Evolutionary conservation across 176 grass and related monocot genomes (phyloP).

Genomic region (Calamus simplicifolius): DNA sequence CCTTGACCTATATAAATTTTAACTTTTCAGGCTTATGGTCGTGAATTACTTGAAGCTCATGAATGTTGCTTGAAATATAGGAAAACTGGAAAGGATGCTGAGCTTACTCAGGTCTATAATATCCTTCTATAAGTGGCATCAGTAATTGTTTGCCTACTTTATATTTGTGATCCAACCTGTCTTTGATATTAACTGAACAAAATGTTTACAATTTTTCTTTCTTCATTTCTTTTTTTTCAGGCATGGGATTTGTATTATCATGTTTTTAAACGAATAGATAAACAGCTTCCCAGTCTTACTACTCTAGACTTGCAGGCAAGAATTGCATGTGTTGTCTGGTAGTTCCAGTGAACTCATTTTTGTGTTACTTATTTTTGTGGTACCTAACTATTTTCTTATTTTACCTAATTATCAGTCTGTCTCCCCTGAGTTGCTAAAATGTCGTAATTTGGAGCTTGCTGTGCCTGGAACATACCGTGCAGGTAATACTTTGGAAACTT

Average conservation of each 20-base stretch:
- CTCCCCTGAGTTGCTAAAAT: constrained; percentile 93
- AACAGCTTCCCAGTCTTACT: constrained; percentile 96
- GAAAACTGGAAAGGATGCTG: constrained; percentile 76
- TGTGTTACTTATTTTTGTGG: neutral
- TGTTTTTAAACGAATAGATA: constrained; percentile 99
- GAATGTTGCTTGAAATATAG: constrained; percentile 87
- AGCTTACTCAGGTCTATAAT: constrained; percentile 75
- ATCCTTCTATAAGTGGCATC: neutral
- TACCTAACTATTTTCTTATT: constrained; percentile 22
- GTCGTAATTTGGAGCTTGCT: constrained; percentile 82
- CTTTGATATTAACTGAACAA: too few relatives aligned
- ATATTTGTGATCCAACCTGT: neutral
- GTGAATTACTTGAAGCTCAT: constrained; percentile 87
- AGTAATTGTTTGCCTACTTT: neutral
- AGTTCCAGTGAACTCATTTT: neutral
- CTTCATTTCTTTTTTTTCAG: constrained; percentile 28
- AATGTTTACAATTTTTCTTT: too few relatives aligned
- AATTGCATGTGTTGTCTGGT: constrained; percentile 18
- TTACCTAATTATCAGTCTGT: constrained; percentile 65
- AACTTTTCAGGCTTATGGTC: constrained; percentile 64
- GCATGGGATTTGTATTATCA: constrained; percentile 99
- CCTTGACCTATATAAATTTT: neutral
- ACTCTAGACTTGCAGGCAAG: constrained; percentile 88
- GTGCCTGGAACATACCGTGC: constrained; percentile 95
- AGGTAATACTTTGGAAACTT: constrained; percentile 26